Percentiles rank a stretch among this genome's conserved stretches.
Evolutionary conservation across 1,284 basidiomycete genomes (phyloP).

Genomic region (Ganoderma leucocontextum): DNA sequence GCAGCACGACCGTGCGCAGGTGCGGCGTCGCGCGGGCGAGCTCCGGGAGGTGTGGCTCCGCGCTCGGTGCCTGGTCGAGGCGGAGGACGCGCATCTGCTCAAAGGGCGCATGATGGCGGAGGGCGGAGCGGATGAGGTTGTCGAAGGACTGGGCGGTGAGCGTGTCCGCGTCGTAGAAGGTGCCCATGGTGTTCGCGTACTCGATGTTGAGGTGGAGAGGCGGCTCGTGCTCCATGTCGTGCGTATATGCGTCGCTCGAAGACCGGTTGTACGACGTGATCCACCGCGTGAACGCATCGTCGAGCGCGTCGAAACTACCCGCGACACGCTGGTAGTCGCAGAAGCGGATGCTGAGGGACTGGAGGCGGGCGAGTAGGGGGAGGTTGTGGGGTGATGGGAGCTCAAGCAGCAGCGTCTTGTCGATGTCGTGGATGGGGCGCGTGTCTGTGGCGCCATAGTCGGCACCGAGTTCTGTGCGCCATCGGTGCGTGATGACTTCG

Average conservation of each 20-base stretch:
- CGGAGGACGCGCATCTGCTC: constrained; percentile 6
- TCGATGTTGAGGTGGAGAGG: background rate
- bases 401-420: constrained; percentile 5
- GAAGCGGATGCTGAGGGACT: constrained; percentile 8
- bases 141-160: background rate
- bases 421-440: background rate
- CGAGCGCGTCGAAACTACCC: constrained; percentile 4
- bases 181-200: background rate
- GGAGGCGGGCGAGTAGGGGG: background rate
- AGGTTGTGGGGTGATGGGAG: background rate
- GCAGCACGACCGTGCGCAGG: constrained; percentile 5
- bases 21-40: background rate
- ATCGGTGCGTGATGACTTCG: background rate
- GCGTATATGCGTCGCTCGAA: background rate
- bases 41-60: background rate
- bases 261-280: background rate
- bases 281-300: constrained; percentile 4
- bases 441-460: background rate
- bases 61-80: background rate
- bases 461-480: background rate
- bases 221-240: background rate
- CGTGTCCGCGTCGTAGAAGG: background rate
- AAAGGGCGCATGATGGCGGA: background rate
- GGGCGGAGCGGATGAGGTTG: background rate
- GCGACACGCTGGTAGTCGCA: constrained; percentile 5